phyloP scores from a whole-genome alignment of 2,329 filamentous ascomycete genomes.

The Huntiella savannae region DNA sequence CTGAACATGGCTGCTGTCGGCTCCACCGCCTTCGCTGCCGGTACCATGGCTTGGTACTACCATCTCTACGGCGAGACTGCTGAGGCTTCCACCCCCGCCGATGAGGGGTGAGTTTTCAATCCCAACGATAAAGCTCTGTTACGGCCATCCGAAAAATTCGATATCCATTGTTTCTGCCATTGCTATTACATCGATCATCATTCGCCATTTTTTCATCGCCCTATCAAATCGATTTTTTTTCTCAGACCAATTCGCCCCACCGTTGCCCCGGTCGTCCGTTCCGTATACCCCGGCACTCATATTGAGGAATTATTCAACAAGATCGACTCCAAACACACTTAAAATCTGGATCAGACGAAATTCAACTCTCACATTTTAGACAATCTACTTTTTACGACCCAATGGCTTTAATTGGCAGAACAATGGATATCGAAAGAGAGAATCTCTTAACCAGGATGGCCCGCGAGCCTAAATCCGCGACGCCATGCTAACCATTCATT shows the following conservation, averaged over 20 bases:
- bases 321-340: no score
- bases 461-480: background rate
- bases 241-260: background rate
- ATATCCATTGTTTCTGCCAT: slow-evolving; percentile 1
- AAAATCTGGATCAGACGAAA: no score
- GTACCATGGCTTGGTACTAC: slow-evolving; percentile 92
- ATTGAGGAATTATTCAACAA: background rate
- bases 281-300: background rate
- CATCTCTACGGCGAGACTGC: slow-evolving; percentile 82
- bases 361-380: background rate
- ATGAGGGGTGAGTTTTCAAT: slow-evolving; percentile 74
- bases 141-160: background rate
- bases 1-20: slow-evolving; percentile 73
- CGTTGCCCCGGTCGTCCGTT: background rate
- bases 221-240: background rate
- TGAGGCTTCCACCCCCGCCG: slow-evolving; percentile 76
- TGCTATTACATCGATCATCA: background rate
- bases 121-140: background rate
- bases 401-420: slow-evolving; percentile 3
- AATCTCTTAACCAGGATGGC: background rate
- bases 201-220: slow-evolving; percentile 4
- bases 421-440: background rate
- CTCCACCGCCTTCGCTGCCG: slow-evolving; percentile 70
- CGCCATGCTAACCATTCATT: slow-evolving; percentile 16
- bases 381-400: background rate